Conservation (phyloP, 179 eudicot genomes). For the Patellifolia procumbens region DNA sequence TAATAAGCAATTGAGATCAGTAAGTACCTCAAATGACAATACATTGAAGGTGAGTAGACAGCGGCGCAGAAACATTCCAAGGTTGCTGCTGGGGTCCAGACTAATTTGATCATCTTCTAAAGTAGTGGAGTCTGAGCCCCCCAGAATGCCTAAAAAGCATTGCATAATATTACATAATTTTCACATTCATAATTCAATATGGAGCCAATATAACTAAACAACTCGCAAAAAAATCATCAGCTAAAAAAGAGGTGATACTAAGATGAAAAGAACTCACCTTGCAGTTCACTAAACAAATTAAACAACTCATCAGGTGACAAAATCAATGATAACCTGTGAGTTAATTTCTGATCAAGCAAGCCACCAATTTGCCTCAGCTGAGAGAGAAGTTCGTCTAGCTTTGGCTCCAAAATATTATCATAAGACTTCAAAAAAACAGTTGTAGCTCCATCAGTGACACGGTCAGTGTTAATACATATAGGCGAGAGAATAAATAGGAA, state of each 20-base stretch:
- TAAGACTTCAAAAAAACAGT: conserved; percentile 52
- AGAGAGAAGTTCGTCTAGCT: conserved; percentile 56
- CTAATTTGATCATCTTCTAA: conserved; percentile 87
- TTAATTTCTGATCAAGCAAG: conserved; percentile 57
- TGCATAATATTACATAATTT: not conserved
- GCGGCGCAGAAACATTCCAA: conserved; percentile 76
- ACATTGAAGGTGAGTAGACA: conserved; percentile 77
- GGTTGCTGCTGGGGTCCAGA: conserved; percentile 82
- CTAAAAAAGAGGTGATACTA: not conserved
- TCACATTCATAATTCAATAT: not conserved
- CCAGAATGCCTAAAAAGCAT: conserved; percentile 58
- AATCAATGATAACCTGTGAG: conserved; percentile 56
- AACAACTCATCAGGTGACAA: conserved; percentile 88
- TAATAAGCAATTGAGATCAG: conserved; percentile 6
- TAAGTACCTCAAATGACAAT: conserved; percentile 81
- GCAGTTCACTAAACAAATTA: conserved; percentile 73
- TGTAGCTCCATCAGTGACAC: not conserved
- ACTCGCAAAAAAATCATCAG: not conserved
- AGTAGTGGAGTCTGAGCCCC: conserved; percentile 55
- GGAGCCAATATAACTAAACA: not conserved
- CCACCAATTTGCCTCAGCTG: conserved; percentile 66
- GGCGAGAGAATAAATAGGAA: not conserved
- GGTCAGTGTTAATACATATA: not conserved
- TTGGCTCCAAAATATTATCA: conserved; percentile 80
- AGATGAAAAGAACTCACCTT: conserved; percentile 47